A percentile compares a stretch with the other conserved stretches of the same genome.
Conservation (phyloP, 345 rosid genomes). For the Eucalyptus regnans region DNA sequence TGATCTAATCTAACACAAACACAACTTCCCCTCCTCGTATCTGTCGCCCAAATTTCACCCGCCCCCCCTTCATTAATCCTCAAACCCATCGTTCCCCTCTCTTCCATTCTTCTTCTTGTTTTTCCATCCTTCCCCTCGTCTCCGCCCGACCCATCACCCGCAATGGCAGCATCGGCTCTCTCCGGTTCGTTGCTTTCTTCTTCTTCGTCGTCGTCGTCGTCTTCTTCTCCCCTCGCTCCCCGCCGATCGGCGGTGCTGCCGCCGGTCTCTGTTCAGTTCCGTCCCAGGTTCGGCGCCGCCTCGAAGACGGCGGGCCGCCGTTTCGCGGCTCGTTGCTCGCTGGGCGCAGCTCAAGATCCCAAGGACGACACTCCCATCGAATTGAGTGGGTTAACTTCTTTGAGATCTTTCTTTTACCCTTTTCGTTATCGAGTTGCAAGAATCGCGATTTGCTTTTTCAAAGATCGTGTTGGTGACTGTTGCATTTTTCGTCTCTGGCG, state of each 20-base stretch:
- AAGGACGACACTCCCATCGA: conserved; percentile 29
- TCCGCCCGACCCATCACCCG: not conserved
- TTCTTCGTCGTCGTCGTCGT: not conserved
- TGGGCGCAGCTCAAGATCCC: conserved; percentile 14
- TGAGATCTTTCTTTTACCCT: not conserved
- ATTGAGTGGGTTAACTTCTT: conserved; percentile 9
- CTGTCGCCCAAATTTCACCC: not conserved
- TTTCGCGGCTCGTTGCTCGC: conserved; percentile 15
- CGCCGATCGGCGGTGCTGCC: not conserved
- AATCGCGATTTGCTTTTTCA: not conserved
- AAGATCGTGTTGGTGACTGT: not conserved
- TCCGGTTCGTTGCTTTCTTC: not conserved
- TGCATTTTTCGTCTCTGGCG: not conserved
- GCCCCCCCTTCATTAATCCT: not conserved
- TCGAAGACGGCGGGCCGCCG: not conserved
- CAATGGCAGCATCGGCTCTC: not conserved
- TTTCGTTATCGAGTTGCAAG: not conserved
- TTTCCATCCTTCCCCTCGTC: too few relatives aligned
- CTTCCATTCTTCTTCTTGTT: too few relatives aligned
- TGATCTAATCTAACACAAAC: not conserved
- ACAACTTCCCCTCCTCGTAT: not conserved
- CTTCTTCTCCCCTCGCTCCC: not conserved
- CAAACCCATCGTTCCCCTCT: not conserved
- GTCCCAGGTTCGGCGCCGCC: not conserved
- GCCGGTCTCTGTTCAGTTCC: not conserved